Evolutionary conservation across 163 green algal genomes (phyloP), one percentile per base, ranked within the genome.

Genomic region (Smithsoniella earleae): DNA sequence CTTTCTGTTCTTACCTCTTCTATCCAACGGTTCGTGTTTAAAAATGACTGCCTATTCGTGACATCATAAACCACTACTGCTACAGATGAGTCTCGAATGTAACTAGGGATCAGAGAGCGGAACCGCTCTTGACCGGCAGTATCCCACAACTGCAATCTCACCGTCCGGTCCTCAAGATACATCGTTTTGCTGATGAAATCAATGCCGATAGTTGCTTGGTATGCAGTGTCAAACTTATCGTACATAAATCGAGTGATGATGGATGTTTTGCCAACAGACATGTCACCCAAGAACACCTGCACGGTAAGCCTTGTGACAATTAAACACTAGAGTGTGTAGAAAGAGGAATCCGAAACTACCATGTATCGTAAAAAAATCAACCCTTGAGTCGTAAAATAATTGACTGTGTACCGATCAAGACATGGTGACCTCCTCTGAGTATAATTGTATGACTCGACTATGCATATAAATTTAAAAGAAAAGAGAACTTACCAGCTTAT

Each of bases 181-280:
- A 99, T 98, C 1, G 95, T 99, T 77, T 99, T 99, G 2, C 92
- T 98, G 10, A 99, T 77, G 66, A 99, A 99, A 80, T 99, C 95
- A 58, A 99, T 99, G 37, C 95, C 95, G 74, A 99, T 99, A 0
- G 95, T 99, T 3, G 95, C 94, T 91, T 98, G 94, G 77, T 99
- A 99, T 1, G 87, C 96, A 77, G 93, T 97, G 78, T 99, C 95
- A 78, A 98, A 99, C 82, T 99, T 99, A 81, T 98, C 94, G 80
- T 99, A 99, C 95, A 99, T 99, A 77, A 99, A 99, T 1, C 94
- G 81, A 1, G 93, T 98, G 77, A 99, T 98, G 75, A 99, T 97
- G 75, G 82, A 92, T 46, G 95, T 99, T 77, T 99, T 99, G 3
- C 95, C 91, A 0, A 95, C 91, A 4, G 81, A 89, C 81, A 96